phyloP scores from a whole-genome alignment of 331 rosid species.

The Spiraea crenata region DNA sequence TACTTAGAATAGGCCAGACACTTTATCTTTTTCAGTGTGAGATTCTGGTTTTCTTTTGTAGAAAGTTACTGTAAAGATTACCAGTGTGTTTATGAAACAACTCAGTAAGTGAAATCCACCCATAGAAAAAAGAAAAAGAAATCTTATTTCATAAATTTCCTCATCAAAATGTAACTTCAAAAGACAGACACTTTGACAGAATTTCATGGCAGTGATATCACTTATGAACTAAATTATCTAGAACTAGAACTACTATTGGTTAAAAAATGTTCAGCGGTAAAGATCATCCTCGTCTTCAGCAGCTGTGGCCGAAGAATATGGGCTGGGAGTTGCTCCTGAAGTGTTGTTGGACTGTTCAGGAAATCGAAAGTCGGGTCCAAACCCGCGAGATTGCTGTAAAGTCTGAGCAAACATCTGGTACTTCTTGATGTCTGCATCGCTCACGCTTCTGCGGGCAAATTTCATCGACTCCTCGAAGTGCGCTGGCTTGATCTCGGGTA shows the following conservation, averaged over 20 bases:
- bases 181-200: too few species aligned
- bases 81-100: too few species aligned
- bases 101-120: too few species aligned
- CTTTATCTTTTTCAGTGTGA: too few species aligned
- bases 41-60: too few species aligned
- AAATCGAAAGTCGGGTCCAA: conserved; percentile 58
- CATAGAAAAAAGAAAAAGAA: too few species aligned
- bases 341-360: conserved; percentile 26
- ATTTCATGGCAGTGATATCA: too few species aligned
- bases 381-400: conserved; percentile 59
- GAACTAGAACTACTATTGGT: neutral
- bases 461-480: conserved; percentile 70
- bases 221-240: neutral
- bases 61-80: too few species aligned
- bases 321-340: conserved; percentile 32
- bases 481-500: conserved; percentile 50
- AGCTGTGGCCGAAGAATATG: conserved; percentile 44
- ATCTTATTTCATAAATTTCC: too few species aligned
- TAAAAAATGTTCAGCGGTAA: conserved; percentile 29
- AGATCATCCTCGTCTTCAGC: conserved; percentile 61
- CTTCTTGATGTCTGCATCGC: conserved; percentile 59
- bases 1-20: too few species aligned
- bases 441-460: conserved; percentile 60
- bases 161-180: too few species aligned
- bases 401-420: conserved; percentile 61